Base-by-base conservation (phyloP, 352 stramenopile species). In the Phytophthora tubulina region DNA sequence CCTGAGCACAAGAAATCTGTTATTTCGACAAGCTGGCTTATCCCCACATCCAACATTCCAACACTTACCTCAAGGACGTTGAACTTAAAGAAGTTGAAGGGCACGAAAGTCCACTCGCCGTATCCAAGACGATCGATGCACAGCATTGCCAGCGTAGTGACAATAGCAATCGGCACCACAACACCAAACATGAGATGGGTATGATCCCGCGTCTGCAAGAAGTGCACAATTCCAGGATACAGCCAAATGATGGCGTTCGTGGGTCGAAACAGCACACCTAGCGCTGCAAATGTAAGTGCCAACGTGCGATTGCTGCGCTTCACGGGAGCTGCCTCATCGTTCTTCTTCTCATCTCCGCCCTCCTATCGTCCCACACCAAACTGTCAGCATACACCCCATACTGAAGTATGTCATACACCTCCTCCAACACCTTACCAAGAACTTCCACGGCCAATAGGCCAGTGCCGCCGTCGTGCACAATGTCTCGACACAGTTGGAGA, bases 51-150 rank as follows among this genome's bases (percentile, higher is more conserved):
- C 35, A 59, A 15, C n/a, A 60, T n/a, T 9, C 13, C 17, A 11
- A n/a, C 13, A 45, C 52, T 31, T 72, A 94, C 88, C 72, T 96
- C 84, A 13, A 97, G 64, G 1, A 96, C 63, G 65, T 97, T 97
- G 69, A 96, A 95, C 71, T 88, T 91, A 61, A 96, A 70, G 42
- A 97, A 97, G 68, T 97, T 97, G 38, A 83, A 77, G 7, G 88
- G 89, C 36, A 97, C 90, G 55, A 94, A 93, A 9, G 90, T 96
- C 86, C 85, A 95, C 42, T 83, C 81, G 30, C 89, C 86, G 57
- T 97, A 97, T 33, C 84, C 84, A 41, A 84, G 51, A 36, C 82
- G 80, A 63, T 97, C 90, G 35, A 97, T 91, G 52, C 84, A 67
- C 10, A 96, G 45, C 88, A 96, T 96, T 1, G 63, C 36, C 21